Percentiles rank a stretch among this genome's conserved stretches.
Evolutionary conservation across 495 filamentous ascomycete genomes (phyloP).

Genomic region (Parathielavia hyrcaniae): DNA sequence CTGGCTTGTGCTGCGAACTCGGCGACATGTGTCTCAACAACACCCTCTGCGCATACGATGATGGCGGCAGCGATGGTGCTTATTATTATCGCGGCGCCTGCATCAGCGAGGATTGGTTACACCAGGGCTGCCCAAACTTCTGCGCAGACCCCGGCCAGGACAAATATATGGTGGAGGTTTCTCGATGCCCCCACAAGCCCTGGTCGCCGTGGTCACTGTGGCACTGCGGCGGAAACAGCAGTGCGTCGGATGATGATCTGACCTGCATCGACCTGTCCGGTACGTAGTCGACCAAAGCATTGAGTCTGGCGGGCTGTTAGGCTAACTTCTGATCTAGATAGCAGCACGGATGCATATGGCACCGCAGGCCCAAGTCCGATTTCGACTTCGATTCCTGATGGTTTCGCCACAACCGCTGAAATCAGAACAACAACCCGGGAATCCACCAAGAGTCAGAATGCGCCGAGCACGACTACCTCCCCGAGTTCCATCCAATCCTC

Average conservation of each 20-base stretch:
- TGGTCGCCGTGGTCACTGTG: too few species aligned
- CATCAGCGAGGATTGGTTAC: not conserved
- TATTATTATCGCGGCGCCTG: constrained; percentile 18
- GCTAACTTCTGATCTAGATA: not conserved
- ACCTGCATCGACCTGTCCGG: not conserved
- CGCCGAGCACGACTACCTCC: not conserved
- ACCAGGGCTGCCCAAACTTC: not conserved
- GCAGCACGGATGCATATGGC: not conserved
- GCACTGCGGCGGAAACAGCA: not conserved
- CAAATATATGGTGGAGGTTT: not conserved
- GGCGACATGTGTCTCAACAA: constrained; percentile 14
- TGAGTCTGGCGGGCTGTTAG: not conserved
- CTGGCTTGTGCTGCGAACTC: constrained; percentile 8
- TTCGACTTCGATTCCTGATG: not conserved
- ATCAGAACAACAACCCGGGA: not conserved
- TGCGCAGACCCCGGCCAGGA: not conserved
- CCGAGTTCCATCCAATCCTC: not conserved
- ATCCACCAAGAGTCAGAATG: not conserved
- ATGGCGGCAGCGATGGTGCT: too few species aligned
- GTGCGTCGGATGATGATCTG: not conserved
- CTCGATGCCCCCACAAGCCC: too few species aligned
- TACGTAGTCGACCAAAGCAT: not conserved
- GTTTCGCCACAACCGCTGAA: not conserved
- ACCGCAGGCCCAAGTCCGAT: not conserved
- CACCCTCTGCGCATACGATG: constrained; percentile 2